Base-by-base conservation (phyloP, 2,329 filamentous ascomycete species). In the Ophiostoma angusticollis region DNA sequence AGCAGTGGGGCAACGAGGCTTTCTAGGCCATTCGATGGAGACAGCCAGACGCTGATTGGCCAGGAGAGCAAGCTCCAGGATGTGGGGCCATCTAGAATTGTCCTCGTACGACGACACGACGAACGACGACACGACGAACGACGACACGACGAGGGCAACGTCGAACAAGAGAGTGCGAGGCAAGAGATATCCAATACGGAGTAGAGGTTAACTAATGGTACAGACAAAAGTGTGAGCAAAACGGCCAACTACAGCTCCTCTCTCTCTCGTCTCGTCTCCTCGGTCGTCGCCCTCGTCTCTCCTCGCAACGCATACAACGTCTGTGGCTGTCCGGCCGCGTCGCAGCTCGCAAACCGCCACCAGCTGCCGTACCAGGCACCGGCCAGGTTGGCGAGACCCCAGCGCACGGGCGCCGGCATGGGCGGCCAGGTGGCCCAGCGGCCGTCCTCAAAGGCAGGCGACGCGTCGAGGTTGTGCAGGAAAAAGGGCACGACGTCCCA, bases 291-390 rank as follows among this genome's bases (percentile, higher is more conserved):
- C n/a, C n/a, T n/a, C n/a, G n/a, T n/a, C n/a, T n/a, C n/a, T n/a
- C n/a, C n/a, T 28, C 55, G 53, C 44, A 70, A 49, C 4, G 71
- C 71, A 49, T 70, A 70, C 45, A 78, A 49, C 52, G 68, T 62
- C 53, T 65, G 67, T 31, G 69, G 72, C 50, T 58, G 56, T 3
- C 74, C 74, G 0, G 57, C 51, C 4, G 60, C 56, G 49, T 74
- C 67, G 49, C 75, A 80, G 49, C 74, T 78, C 23, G 72, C 63
- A 60, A 79, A 81, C 58, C 67, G 74, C 75, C 76, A 80, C 65
- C 68, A 70, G 3, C 64, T 60, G 25, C 64, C 64, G 47, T 78
- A 63, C 55, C 64, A 69, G 25, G 68, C 62, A 2, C 72, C 74
- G 2, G 62, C 72, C 31, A 78, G 54, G 48, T 77, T 78, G 25